phyloP scores from a whole-genome alignment of 2,329 filamentous ascomycete species.

The Endothia cerciana region DNA sequence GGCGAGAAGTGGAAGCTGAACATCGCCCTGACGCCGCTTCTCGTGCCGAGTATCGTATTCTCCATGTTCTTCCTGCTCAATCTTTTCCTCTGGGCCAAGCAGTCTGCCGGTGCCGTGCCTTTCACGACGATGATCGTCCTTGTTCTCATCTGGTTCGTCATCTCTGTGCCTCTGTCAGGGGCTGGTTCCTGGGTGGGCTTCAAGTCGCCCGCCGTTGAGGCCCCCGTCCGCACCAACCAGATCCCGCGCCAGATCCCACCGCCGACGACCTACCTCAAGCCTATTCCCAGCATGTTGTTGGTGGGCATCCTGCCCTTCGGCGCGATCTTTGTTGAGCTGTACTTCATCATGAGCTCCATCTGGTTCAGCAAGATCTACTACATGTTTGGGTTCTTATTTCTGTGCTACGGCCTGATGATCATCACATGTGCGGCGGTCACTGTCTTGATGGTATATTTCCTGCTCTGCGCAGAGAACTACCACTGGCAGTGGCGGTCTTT shows the following conservation, averaged over 20 bases:
- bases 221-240: constrained; percentile 93
- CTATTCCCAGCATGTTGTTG: constrained; percentile 86
- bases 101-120: constrained; percentile 90
- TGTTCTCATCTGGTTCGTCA: constrained; percentile 93
- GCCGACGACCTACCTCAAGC: constrained; percentile 78
- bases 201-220: constrained; percentile 69
- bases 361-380: constrained; percentile 99
- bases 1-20: constrained; percentile 95
- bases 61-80: constrained; percentile 89
- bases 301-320: constrained; percentile 93
- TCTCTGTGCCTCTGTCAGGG: constrained; percentile 89
- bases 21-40: constrained; percentile 82
- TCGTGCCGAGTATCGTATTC: constrained; percentile 88
- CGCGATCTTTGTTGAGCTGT: constrained; percentile 96
- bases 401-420: constrained; percentile 97
- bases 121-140: constrained; percentile 97
- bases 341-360: constrained; percentile 99
- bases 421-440: constrained; percentile 92
- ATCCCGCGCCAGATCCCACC: constrained; percentile 96
- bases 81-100: constrained; percentile 92
- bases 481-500: constrained; percentile 99
- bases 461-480: constrained; percentile 96
- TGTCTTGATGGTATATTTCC: constrained; percentile 91
- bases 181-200: constrained; percentile 94
- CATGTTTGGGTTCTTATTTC: constrained; percentile 99